A percentile compares a stretch with the other conserved stretches of the same genome.
Evolutionary conservation across 345 rosid genomes (phyloP).

Genomic region (Salix koriyanagi): DNA sequence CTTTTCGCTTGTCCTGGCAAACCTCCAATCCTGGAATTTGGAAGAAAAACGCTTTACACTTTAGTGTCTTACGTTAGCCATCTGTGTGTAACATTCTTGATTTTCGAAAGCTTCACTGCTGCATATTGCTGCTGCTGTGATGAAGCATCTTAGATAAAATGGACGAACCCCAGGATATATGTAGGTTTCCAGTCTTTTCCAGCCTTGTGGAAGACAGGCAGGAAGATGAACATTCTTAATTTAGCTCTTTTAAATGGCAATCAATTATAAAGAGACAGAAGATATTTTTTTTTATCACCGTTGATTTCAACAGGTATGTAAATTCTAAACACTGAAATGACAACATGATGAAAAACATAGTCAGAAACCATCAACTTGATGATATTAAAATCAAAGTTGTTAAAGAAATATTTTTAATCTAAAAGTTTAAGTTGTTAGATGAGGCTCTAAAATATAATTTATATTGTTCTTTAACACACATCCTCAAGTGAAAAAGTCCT

Average conservation of each 20-base stretch:
- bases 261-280: too few relatives aligned
- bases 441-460: too few relatives aligned
- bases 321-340: too few relatives aligned
- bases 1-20: neutral
- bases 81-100: neutral
- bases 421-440: too few relatives aligned
- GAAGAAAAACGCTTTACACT: neutral
- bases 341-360: neutral
- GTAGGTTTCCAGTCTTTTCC: neutral
- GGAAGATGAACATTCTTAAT: neutral
- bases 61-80: neutral
- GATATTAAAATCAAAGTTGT: neutral
- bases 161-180: neutral
- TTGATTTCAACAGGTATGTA: too few relatives aligned
- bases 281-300: too few relatives aligned
- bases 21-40: neutral
- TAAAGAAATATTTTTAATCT: too few relatives aligned
- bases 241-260: neutral
- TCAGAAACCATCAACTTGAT: neutral
- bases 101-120: neutral
- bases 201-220: neutral
- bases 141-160: neutral
- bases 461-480: too few relatives aligned
- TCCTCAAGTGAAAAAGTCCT: rapidly evolving
- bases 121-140: neutral